Evolutionary conservation across 2,329 filamentous ascomycete species (phyloP).

Genomic region (Arthrobotrys iridis): DNA sequence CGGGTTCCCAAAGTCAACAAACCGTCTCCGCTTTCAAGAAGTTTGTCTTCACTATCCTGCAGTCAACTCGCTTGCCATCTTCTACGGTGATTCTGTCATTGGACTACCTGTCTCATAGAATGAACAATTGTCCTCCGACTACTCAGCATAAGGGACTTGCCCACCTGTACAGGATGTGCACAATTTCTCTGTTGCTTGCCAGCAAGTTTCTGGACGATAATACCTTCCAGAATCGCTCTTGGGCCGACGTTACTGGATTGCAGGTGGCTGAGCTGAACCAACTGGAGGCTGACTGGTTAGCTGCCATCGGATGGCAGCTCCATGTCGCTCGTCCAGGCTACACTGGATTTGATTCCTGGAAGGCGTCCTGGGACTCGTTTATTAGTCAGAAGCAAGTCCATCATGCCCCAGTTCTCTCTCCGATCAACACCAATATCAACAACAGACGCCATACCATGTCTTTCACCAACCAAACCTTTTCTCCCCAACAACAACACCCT

Average conservation of each 20-base stretch:
- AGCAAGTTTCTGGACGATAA: conserved; percentile 98
- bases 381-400: conserved; percentile 63
- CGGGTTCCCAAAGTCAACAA: conserved; percentile 65
- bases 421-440: conserved; percentile 72
- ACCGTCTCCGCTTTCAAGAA: conserved; percentile 72
- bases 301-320: conserved; percentile 81
- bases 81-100: conserved; percentile 90
- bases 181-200: conserved; percentile 82
- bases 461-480: conserved; percentile 65
- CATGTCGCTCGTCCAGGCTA: conserved; percentile 84
- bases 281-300: conserved; percentile 87
- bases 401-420: conserved; percentile 64
- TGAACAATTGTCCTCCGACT: conserved; percentile 75
- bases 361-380: conserved; percentile 74
- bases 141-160: conserved; percentile 70
- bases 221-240: conserved; percentile 96
- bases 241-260: conserved; percentile 94
- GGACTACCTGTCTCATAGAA: conserved; percentile 85
- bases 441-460: conserved; percentile 64
- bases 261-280: conserved; percentile 82
- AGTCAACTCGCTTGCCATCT: conserved; percentile 86
- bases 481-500: conserved; percentile 65
- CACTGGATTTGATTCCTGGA: conserved; percentile 75
- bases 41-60: conserved; percentile 89
- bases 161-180: conserved; percentile 87